Base-by-base conservation (phyloP, 164 flowering plant species). In the Stephania cephalantha region DNA sequence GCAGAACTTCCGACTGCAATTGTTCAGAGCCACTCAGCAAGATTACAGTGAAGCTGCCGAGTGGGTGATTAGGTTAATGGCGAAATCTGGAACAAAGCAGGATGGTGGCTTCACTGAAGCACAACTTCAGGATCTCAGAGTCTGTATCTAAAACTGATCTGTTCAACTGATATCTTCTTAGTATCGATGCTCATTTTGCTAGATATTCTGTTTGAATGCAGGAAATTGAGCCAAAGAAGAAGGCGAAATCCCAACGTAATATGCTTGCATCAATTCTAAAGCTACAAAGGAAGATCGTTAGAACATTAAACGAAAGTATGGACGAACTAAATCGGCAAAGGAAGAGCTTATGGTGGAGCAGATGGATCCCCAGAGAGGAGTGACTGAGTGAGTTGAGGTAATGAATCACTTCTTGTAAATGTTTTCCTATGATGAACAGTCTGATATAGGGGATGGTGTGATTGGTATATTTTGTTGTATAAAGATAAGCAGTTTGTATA, bases 281-380 rank as follows among this genome's bases (percentile, higher is more conserved):
- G 69, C 78, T 95, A 46, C 92, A 90, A 79, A 87, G 97, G 80
- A 93, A 91, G 85, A 81, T 95, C 15, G 9, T 85, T 4, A 86
- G 77, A 69, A 92, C 97, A 7, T 17, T 92, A 75, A 91, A 87
- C 68, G 90, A 91, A 87, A 95, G 94, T 79, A 81, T 93, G 79
- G 97, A 89, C 71, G 97, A 90, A 80, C 87, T 95, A 17, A 88
- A 73, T 81, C 82, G 75, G 72, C 84, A 83, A 30, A 75, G 92
- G 73, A 95, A 90, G 87, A 93, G 97, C 81, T 75, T 93, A n/a
- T 95, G 99, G 98, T 95, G 99, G 99, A 95, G 95, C 84, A 85
- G 90, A 79, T 93, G 98, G 97, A 95, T 95, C 78, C 98, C 97
- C 2, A 88, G 86, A 81, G 91, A 92, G 86, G 98, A 91, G 50